These are phyloP conservation scores for Kuraishia ogatae DNA, from an alignment of 805 yeast species.

Conservation along the genomic window DNA sequence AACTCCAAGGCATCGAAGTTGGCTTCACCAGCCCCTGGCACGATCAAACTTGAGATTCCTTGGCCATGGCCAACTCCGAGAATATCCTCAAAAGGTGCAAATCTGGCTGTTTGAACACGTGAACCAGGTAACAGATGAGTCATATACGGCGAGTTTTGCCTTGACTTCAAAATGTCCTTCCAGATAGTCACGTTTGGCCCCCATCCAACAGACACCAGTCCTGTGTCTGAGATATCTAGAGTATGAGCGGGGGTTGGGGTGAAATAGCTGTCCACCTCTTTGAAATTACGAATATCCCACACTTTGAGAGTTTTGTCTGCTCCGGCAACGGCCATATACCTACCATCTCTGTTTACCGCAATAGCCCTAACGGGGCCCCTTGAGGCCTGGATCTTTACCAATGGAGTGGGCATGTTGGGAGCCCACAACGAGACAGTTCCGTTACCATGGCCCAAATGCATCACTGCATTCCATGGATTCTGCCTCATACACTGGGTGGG, in stretches of 20 bases:
- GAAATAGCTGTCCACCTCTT: conserved; percentile 60
- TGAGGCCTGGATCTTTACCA: conserved; percentile 72
- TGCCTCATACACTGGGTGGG: conserved; percentile 84
- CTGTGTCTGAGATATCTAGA: conserved; percentile 77
- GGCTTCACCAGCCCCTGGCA: conserved; percentile 98
- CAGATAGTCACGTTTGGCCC: conserved; percentile 93
- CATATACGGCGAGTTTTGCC: conserved; percentile 86
- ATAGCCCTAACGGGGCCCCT: conserved; percentile 84
- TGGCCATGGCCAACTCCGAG: conserved; percentile 76
- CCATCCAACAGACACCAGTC: conserved; percentile 84
- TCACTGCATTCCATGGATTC: conserved; percentile 93
- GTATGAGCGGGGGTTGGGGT: conserved; percentile 83
- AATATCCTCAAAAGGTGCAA: conserved; percentile 96
- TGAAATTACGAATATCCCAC: conserved; percentile 88
- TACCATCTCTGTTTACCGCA: conserved; percentile 86
- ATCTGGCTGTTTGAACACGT: conserved; percentile 54
- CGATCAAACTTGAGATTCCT: conserved; percentile 76
- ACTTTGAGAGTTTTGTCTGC: conserved; percentile 77
- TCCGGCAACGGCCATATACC: conserved; percentile 90
- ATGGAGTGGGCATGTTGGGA: conserved; percentile 77
- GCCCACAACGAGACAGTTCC: conserved; percentile 94
- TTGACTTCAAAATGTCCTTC: conserved; percentile 70
- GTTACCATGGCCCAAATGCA: conserved; percentile 87
- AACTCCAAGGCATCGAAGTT: conserved; percentile 89
- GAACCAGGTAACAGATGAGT: conserved; percentile 78